Evolutionary conservation across 2,329 filamentous ascomycete genomes (phyloP).

Genomic region (Trichoderma aggressivum): DNA sequence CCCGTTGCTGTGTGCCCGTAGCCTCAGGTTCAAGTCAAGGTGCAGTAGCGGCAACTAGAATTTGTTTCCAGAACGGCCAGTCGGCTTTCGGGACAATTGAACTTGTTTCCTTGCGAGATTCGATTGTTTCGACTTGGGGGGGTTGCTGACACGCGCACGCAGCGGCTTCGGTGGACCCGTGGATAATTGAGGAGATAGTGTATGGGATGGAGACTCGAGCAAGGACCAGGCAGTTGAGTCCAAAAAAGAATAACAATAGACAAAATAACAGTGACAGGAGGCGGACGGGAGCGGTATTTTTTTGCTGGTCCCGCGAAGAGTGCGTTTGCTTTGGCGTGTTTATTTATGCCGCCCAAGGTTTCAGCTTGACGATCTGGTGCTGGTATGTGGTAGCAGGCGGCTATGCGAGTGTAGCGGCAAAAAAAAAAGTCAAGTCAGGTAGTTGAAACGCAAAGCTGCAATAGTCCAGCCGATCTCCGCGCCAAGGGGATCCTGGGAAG

Average conservation of each 20-base stretch:
- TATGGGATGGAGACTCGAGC: slow-evolving; percentile 2
- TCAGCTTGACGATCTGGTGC: slow-evolving; percentile 4
- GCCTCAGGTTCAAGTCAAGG: not conserved
- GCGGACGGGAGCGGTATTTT: not conserved
- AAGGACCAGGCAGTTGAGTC: slow-evolving; percentile 8
- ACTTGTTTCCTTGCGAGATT: slow-evolving; percentile 4
- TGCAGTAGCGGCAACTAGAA: not conserved
- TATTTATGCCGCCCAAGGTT: slow-evolving; percentile 5
- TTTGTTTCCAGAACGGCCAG: slow-evolving; percentile 10
- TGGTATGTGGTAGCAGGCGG: not conserved
- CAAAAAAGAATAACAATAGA: not conserved
- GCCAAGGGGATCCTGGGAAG: not conserved
- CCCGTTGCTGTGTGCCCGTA: slow-evolving; percentile 5
- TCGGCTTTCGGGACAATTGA: slow-evolving; percentile 12
- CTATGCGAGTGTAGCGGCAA: not conserved
- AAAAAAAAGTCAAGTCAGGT: not conserved
- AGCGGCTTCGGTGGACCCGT: not conserved
- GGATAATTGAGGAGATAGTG: not conserved
- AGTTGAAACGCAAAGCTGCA: slow-evolving; percentile 10
- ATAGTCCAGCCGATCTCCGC: slow-evolving; percentile 11
- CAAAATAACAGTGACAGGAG: not conserved
- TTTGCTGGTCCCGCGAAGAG: not conserved
- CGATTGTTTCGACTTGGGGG: slow-evolving; percentile 12
- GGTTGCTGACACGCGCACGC: not conserved
- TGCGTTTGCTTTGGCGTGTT: slow-evolving; percentile 1